Evolutionary conservation across 163 green algal species (phyloP).

Genomic region (Prototheca cutis): DNA sequence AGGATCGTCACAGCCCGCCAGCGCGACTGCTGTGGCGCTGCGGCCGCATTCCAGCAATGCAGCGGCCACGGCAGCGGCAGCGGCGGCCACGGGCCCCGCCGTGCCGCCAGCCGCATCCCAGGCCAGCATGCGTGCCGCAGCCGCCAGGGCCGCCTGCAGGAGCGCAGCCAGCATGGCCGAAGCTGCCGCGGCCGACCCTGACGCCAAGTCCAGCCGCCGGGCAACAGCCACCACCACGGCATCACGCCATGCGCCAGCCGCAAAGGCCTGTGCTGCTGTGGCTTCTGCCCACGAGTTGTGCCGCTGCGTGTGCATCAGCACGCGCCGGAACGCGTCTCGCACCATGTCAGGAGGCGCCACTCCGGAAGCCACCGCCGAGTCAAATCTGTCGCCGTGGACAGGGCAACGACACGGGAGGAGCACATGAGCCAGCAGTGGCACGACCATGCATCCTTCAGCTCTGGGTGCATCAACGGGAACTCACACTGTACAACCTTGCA

Average conservation of each 20-base stretch:
- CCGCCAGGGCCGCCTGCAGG: neutral
- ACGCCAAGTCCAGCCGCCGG: neutral
- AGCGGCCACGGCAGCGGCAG: neutral
- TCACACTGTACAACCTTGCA: too few species aligned
- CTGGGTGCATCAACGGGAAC: too few species aligned
- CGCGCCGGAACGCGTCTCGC: constrained; percentile 30
- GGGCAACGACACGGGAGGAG: too few species aligned
- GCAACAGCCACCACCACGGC: constrained; percentile 38
- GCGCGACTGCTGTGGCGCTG: too few species aligned
- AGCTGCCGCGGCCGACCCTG: neutral
- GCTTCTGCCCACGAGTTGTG: constrained; percentile 49
- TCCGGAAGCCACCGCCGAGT: constrained; percentile 12
- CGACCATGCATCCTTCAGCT: too few species aligned
- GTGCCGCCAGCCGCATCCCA: neutral
- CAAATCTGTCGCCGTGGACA: constrained; percentile 36
- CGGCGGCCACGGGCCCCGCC: neutral
- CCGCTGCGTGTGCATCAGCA: constrained; percentile 38
- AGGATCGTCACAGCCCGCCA: too few species aligned
- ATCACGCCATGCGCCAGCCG: constrained; percentile 26
- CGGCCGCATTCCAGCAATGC: neutral
- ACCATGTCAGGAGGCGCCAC: constrained; percentile 14
- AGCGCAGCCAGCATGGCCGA: neutral
- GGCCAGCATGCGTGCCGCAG: neutral
- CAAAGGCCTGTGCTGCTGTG: constrained; percentile 16
- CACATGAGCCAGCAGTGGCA: too few species aligned